Evolutionary conservation across 352 stramenopile species (phyloP).

Genomic region (Phytophthora sansomeana): DNA sequence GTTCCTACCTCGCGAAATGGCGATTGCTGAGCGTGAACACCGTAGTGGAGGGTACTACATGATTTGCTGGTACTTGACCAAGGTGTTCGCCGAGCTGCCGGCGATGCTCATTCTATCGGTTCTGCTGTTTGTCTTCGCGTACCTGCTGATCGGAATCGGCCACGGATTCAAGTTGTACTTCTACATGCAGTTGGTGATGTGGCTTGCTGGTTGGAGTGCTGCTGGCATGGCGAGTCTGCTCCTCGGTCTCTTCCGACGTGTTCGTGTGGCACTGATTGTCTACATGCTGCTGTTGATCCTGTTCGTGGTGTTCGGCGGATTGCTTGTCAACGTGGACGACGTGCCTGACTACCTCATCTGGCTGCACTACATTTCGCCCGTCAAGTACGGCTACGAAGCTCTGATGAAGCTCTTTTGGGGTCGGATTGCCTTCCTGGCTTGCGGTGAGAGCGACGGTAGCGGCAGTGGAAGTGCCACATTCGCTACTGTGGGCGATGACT

Average conservation of each 20-base stretch:
- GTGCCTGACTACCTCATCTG: conserved; percentile 62
- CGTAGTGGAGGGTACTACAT: conserved; percentile 37
- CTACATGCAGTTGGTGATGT: conserved; percentile 59
- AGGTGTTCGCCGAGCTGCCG: conserved; percentile 46
- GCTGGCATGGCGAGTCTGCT: conserved; percentile 41
- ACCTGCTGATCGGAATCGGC: conserved; percentile 54
- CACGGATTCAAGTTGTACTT: conserved; percentile 55
- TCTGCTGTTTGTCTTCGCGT: conserved; percentile 49
- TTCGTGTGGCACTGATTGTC: conserved; percentile 39
- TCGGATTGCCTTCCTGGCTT: conserved; percentile 32
- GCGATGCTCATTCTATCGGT: conserved; percentile 49
- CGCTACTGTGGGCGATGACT: conserved; percentile 29
- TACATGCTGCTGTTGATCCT: conserved; percentile 45
- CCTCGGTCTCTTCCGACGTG: conserved; percentile 43
- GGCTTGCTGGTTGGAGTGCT: conserved; percentile 45
- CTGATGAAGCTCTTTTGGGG: conserved; percentile 57
- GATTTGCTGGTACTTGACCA: conserved; percentile 44
- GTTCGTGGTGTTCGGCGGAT: conserved; percentile 53
- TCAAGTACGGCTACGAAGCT: conserved; percentile 52
- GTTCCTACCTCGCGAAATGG: conserved; percentile 41
- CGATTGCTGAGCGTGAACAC: conserved; percentile 39
- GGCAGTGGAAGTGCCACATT: conserved; percentile 29
- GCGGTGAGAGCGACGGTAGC: conserved; percentile 21
- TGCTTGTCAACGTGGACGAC: conserved; percentile 58
- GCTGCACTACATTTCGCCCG: conserved; percentile 64